Base-by-base conservation (phyloP, 2,329 filamentous ascomycete genomes). In the Westerdykella aurantiaca region DNA sequence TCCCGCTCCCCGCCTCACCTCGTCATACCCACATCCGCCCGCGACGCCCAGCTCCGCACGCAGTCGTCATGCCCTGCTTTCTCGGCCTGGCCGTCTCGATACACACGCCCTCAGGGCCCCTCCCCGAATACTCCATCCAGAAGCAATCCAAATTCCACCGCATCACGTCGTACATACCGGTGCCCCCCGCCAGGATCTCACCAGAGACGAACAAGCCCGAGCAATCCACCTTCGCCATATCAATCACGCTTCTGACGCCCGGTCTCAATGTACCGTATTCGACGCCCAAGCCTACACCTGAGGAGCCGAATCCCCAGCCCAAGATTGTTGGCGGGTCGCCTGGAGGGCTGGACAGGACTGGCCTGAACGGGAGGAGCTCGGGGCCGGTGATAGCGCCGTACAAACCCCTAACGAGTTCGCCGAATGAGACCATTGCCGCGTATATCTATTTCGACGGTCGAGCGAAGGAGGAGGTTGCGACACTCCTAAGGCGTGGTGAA, bases 361-460 rank as follows among this genome's bases (percentile, higher is more conserved):
- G 76, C 42, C 76, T 74, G 52, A 75, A 75, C 55, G 33, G 33
- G 9, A 35, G 11, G 33, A 18, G 33, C 10, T 29, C 25, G 9
- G 65, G 66, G 43, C 68, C 80, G 34, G 75, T 81, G 31, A 77
- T 96, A 49, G 82, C 79, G 43, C 88, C 91, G 1, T 98, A 98
- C 70, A 85, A 91, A 51, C 88, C 93, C 42, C 82, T 96, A 72
- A 97, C 93, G 16, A 84, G 86, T 48, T 95, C 88, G 25, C 85
- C 88, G 44, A 95, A 96, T 68, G 93, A 98, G 72, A 98, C 93
- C 12, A 91, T 98, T 57, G 93, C 93, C 25, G 93, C 91, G 31
- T 98, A 98, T 68, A 97, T 98, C 57, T 98, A 98, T 72, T 98
- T 98, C 63, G 93, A 98, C 68, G 93, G 93, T 14, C 79, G 93